A percentile compares a stretch with the other conserved stretches of the same genome.
Conservation (phyloP, 805 yeast species). For the Wickerhamomyces mucosus region DNA sequence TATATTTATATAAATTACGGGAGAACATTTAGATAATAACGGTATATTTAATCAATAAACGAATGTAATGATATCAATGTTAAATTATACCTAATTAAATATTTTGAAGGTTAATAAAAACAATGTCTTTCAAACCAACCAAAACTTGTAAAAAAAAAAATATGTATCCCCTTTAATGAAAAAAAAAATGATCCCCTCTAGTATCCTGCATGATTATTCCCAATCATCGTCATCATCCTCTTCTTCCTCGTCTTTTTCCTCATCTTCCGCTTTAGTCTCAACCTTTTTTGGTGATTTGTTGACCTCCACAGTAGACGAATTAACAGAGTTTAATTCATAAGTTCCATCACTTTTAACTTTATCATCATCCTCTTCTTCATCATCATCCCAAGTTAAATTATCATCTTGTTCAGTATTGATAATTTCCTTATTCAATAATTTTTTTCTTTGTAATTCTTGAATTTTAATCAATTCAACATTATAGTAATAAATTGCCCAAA, state of each 20-base stretch:
- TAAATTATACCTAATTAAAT: too few species aligned
- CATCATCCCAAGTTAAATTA: slow-evolving; percentile 12
- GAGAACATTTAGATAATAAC: too few species aligned
- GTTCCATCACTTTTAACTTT: slow-evolving; percentile 29
- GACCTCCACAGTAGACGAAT: slow-evolving; percentile 27
- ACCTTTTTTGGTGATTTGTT: slow-evolving; percentile 3
- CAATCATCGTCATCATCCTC: slow-evolving; percentile 51
- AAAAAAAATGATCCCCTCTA: background rate
- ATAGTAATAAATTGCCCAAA: slow-evolving; percentile 71
- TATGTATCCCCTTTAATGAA: background rate
- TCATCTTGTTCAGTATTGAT: slow-evolving; percentile 5
- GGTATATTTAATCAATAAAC: background rate
- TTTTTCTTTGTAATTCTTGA: slow-evolving; percentile 56
- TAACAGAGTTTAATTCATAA: slow-evolving; percentile 29
- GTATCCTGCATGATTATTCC: too few species aligned
- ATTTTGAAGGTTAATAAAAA: too few species aligned
- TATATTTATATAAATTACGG: background rate
- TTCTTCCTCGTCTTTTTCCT: slow-evolving; percentile 21
- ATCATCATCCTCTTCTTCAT: slow-evolving; percentile 12
- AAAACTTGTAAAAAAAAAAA: background rate
- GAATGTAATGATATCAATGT: too few species aligned
- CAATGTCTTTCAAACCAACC: too few species aligned
- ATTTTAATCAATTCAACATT: slow-evolving; percentile 24
- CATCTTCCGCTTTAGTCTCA: slow-evolving; percentile 9
- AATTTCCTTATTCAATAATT: slow-evolving; percentile 20